These are phyloP conservation scores for Cucurbitaria berberidis DNA, from an alignment of 2,329 filamentous ascomycete species.

Conservation along the genomic window DNA sequence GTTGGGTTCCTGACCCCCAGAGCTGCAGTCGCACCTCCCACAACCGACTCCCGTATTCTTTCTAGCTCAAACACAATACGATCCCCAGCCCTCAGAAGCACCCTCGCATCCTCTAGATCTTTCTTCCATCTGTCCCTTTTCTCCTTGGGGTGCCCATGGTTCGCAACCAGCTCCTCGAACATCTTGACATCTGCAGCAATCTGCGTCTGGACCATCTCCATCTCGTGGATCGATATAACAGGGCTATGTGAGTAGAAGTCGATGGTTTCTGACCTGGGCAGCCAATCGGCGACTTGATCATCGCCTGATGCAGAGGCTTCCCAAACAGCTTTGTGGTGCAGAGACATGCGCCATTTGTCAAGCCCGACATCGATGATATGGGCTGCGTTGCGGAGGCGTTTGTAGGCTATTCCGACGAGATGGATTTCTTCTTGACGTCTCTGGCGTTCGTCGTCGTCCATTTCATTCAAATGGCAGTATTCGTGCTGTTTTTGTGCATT, in stretches of 20 bases:
- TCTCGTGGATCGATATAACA: constrained; percentile 23
- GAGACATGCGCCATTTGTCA: constrained; percentile 18
- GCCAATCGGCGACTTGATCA: constrained; percentile 15
- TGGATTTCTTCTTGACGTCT: constrained; percentile 26
- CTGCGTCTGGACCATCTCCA: constrained; percentile 22
- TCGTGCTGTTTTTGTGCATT: constrained; percentile 28
- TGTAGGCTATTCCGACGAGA: constrained; percentile 25
- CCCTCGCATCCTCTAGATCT: constrained; percentile 31
- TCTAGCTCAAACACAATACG: constrained; percentile 20
- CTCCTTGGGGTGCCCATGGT: constrained; percentile 8
- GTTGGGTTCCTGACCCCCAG: neutral
- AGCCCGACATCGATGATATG: constrained; percentile 24
- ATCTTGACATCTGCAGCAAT: constrained; percentile 22
- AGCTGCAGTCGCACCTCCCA: neutral
- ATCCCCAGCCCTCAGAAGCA: constrained; percentile 27
- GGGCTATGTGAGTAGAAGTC: constrained; percentile 20
- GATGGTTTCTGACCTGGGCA: constrained; percentile 8
- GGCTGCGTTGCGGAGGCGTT: constrained; percentile 22
- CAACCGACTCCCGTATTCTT: constrained; percentile 1
- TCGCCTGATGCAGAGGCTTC: constrained; percentile 6
- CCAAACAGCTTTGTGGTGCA: constrained; percentile 26
- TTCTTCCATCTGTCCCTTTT: constrained; percentile 22
- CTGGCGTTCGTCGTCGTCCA: constrained; percentile 23
- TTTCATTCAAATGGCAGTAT: constrained; percentile 21
- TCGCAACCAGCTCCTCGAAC: constrained; percentile 22